These are phyloP conservation scores for Beta lomatogona DNA, from an alignment of 179 eudicot genomes.

Conservation along the genomic window DNA sequence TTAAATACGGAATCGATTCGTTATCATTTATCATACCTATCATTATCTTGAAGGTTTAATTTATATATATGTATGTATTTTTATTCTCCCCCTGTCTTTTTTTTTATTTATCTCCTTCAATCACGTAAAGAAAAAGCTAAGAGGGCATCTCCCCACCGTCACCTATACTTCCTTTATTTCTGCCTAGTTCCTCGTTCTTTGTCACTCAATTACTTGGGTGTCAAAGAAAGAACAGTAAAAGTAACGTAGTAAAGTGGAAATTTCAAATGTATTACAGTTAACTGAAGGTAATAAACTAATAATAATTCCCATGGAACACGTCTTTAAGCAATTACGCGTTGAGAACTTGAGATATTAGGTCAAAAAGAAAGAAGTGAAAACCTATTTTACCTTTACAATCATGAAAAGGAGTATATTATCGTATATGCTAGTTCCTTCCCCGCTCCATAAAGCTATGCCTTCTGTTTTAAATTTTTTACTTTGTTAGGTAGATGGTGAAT, in stretches of 20 bases:
- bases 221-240: conserved; percentile 8
- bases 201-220: neutral
- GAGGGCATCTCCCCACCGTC: conserved; percentile 37
- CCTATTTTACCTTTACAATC: conserved; percentile 15
- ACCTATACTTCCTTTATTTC: conserved; percentile 6
- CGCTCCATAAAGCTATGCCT: no score
- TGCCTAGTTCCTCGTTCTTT: neutral
- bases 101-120: conserved; percentile 14
- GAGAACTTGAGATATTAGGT: no score
- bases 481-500: no score
- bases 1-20: no score
- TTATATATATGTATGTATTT: neutral
- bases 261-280: neutral
- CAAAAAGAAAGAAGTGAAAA: conserved; percentile 3
- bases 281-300: neutral
- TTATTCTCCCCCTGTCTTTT: neutral
- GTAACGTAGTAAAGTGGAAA: neutral
- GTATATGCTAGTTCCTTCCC: neutral
- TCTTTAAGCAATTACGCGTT: neutral
- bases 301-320: conserved; percentile 8
- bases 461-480: no score
- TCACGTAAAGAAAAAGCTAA: conserved; percentile 45
- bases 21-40: no score
- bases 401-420: neutral
- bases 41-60: no score